phyloP scores from a whole-genome alignment of 108 stramenopile genomes.

The Aurantiochytrium sp. region DNA sequence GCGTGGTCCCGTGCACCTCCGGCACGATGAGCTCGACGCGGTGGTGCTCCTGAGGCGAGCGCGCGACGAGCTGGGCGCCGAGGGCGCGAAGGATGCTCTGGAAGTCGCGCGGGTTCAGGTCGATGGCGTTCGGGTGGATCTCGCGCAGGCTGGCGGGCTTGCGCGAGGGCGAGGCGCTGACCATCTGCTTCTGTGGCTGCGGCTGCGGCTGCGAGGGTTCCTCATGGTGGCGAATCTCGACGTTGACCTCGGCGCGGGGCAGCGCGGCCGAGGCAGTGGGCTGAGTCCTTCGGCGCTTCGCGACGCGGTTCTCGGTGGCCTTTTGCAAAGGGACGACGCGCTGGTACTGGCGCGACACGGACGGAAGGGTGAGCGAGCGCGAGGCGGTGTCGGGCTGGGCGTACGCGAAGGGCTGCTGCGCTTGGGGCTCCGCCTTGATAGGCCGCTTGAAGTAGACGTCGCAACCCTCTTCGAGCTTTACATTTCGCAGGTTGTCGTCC shows the following conservation, averaged over 20 bases:
- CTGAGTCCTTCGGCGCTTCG: too few relatives aligned
- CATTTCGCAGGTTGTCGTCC: background rate
- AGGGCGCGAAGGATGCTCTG: background rate
- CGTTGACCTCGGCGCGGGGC: too few relatives aligned
- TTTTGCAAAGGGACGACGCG: too few relatives aligned
- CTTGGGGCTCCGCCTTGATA: background rate
- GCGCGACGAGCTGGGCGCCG: background rate
- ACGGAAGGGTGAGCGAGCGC: too few relatives aligned
- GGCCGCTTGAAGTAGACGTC: slow-evolving; percentile 4
- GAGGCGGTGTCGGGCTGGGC: too few relatives aligned
- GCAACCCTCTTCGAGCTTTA: background rate
- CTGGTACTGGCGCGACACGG: too few relatives aligned
- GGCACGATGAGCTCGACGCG: background rate
- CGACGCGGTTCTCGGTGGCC: too few relatives aligned
- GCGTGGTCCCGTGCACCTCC: background rate
- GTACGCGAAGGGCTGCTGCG: too few relatives aligned
- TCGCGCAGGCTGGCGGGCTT: background rate
- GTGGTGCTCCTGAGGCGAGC: background rate
- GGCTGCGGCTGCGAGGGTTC: too few relatives aligned
- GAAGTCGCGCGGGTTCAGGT: background rate
- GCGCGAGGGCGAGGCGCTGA: background rate
- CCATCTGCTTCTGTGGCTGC: background rate
- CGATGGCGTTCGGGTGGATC: background rate
- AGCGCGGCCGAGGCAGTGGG: too few relatives aligned
- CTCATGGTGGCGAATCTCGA: too few relatives aligned